These are phyloP conservation scores for Dothiorella sarmentorum DNA, from an alignment of 2,329 filamentous ascomycete genomes.

Conservation along the genomic window DNA sequence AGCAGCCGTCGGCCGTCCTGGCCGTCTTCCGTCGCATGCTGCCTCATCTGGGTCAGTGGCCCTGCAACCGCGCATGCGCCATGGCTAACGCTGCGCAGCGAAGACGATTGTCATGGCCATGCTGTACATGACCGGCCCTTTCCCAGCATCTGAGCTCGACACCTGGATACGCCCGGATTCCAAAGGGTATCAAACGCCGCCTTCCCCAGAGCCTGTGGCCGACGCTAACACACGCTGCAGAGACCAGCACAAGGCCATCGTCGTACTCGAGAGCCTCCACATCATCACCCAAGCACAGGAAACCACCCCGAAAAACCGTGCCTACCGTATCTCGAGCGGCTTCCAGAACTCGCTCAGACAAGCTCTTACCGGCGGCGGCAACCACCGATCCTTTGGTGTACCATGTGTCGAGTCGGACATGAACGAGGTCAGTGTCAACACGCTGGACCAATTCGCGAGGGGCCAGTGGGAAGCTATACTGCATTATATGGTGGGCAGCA, in stretches of 20 bases:
- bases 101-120: constrained; percentile 96
- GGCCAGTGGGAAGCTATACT: constrained; percentile 94
- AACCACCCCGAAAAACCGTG: constrained; percentile 60
- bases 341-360: constrained; percentile 81
- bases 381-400: constrained; percentile 86
- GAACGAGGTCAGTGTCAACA: constrained; percentile 63
- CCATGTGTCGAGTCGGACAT: constrained; percentile 64
- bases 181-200: constrained; percentile 44
- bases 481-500: constrained; percentile 86
- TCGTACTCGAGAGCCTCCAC: constrained; percentile 79
- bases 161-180: constrained; percentile 74
- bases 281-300: constrained; percentile 63
- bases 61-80: neutral
- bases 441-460: constrained; percentile 77
- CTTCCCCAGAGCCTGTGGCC: neutral
- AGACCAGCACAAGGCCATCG: constrained; percentile 79
- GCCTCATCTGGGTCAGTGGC: constrained; percentile 70
- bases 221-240: constrained; percentile 39
- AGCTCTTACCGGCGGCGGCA: constrained; percentile 81
- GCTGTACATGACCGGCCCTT: constrained; percentile 80
- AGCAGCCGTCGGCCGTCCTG: constrained; percentile 90
- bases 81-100: constrained; percentile 49
- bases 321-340: constrained; percentile 73
- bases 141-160: constrained; percentile 77
- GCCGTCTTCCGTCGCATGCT: constrained; percentile 98